Evolutionary conservation across 2,329 filamentous ascomycete species (phyloP).

Genomic region (Aphanocladium album): DNA sequence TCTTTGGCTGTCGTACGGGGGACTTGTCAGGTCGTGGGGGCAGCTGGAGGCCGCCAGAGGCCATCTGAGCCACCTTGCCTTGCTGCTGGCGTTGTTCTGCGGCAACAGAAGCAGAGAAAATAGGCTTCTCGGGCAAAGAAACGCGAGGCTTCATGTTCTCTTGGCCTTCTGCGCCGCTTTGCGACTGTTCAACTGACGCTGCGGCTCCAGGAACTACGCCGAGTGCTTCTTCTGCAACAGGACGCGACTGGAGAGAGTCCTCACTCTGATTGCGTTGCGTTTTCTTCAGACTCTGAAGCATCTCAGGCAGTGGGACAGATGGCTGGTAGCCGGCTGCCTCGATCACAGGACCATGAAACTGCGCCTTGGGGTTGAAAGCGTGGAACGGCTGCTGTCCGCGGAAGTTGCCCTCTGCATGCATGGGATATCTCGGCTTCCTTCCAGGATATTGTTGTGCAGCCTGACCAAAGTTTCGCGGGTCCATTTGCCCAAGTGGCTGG

Average conservation of each 20-base stretch:
- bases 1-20: not conserved
- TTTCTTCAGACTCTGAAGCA: not conserved
- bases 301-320: not conserved
- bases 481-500: not conserved
- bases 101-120: too few species aligned
- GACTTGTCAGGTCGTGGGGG: not conserved
- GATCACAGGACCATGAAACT: not conserved
- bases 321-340: not conserved
- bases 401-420: not conserved
- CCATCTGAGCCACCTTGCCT: too few species aligned
- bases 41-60: not conserved
- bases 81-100: not conserved
- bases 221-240: not conserved
- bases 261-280: not conserved
- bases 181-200: not conserved
- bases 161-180: not conserved
- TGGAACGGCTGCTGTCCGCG: not conserved
- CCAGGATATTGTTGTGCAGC: not conserved
- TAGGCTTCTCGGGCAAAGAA: constrained; percentile 1
- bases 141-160: not conserved
- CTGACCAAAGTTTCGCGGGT: not conserved
- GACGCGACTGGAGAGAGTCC: not conserved
- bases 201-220: not conserved
- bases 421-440: not conserved
- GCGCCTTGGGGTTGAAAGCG: not conserved